These are phyloP conservation scores for Moesziomyces antarcticus DNA, from an alignment of 1,284 basidiomycete species.

Conservation along the genomic window DNA sequence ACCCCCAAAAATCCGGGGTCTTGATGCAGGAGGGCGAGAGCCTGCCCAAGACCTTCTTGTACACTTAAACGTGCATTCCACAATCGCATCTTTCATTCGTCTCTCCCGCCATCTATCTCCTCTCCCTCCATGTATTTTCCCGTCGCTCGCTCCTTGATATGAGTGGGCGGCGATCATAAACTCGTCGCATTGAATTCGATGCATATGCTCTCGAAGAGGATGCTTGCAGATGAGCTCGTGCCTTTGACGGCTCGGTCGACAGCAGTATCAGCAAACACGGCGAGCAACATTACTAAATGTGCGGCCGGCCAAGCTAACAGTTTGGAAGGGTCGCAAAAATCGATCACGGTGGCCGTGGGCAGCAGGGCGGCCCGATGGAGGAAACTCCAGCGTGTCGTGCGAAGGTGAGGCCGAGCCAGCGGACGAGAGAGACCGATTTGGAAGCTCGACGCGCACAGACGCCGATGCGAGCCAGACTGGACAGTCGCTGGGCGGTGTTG, in stretches of 20 bases:
- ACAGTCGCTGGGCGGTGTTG: neutral
- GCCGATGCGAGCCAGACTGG: neutral
- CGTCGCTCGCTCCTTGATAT: conserved; percentile 10
- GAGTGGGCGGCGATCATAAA: conserved; percentile 22
- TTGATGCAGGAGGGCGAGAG: conserved; percentile 44
- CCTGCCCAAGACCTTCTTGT: conserved; percentile 33
- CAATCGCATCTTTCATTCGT: conserved; percentile 1
- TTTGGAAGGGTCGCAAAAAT: neutral
- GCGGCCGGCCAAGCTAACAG: neutral
- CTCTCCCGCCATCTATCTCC: conserved; percentile 4
- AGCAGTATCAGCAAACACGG: too few relatives aligned
- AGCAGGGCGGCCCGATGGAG: neutral
- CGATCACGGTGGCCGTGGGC: conserved; percentile 23
- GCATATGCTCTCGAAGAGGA: conserved; percentile 32
- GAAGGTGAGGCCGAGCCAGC: neutral
- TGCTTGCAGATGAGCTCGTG: neutral
- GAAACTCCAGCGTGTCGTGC: too few relatives aligned
- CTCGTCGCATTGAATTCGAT: conserved; percentile 35
- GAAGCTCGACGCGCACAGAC: conserved; percentile 17
- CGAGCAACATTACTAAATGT: conserved; percentile 1
- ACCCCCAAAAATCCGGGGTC: conserved; percentile 23
- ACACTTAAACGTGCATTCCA: conserved; percentile 40
- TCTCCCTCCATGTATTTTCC: conserved; percentile 38
- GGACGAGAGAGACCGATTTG: conserved; percentile 6
- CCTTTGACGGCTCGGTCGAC: neutral